Base-by-base conservation (phyloP, 2,329 filamentous ascomycete genomes). In the Pseudogymnoascus sp. region DNA sequence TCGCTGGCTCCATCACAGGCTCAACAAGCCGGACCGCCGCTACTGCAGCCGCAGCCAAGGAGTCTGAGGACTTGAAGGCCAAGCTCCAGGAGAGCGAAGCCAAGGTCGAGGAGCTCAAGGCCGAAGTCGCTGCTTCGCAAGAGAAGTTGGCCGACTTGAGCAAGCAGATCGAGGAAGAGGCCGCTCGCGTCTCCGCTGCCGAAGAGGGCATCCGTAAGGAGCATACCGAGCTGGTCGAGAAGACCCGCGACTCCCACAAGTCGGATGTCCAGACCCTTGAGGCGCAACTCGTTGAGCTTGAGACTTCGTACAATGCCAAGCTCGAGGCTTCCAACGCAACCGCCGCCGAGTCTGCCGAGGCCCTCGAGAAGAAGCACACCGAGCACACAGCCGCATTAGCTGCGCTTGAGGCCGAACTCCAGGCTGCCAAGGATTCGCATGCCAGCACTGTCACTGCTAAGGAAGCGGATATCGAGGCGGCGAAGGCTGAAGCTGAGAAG, bases 61-160 rank as follows among this genome's bases (percentile, higher is more conserved):
- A 85, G 69, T 76, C 84, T 3, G 85, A 87, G 61, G 81, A 84
- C 54, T 77, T 88, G 48, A 87, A 85, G 76, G 73, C 78, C 6
- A 86, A 86, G 74, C 77, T 88, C 21, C 77, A 79, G 4, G 79
- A 83, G 34, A 85, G 83, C 67, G 84, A 87, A 70, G 73, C 79
- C 6, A 82, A 86, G 70, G 81, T 87, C 8, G 79, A 82, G 63
- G 75, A 80, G 11, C 79, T 88, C 31, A 85, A 83, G 72, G 77
- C 78, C 5, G 81, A 87, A 69, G 80, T 88, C 60, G 75, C 80
- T 64, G 75, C 79, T 7, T 84, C 83, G 0, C 78, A 86, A 70
- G 80, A 80, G 61, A 86, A 82, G 69, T 78, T 87, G 63, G 71
- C 79, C 1, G 79, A 83, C 68, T 78, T 87, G 19, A 80, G 78